phyloP scores from a whole-genome alignment of 345 rosid species.

The Arabis alpina region DNA sequence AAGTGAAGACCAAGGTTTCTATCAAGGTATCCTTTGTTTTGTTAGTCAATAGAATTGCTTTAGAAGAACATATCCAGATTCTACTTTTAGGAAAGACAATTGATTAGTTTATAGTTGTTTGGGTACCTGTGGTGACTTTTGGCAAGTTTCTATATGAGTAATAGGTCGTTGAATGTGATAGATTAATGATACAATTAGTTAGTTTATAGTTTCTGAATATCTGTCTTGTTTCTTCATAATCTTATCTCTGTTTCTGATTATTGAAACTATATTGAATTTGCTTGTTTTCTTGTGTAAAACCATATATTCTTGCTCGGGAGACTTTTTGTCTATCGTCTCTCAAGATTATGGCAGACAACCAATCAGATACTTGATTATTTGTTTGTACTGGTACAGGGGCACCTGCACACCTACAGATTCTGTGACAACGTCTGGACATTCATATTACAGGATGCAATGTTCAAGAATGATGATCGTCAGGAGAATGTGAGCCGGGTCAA shows the following conservation, averaged over 20 bases:
- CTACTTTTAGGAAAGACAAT: background rate
- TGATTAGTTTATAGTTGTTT: background rate
- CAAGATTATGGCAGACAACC: slow-evolving; percentile 6
- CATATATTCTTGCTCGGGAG: background rate
- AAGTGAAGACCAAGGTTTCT: no score
- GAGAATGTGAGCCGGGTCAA: slow-evolving; percentile 82
- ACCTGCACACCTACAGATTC: slow-evolving; percentile 97
- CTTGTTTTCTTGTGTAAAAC: slow-evolving; percentile 10
- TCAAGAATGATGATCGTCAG: slow-evolving; percentile 68
- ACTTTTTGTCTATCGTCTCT: background rate
- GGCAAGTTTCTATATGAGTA: background rate
- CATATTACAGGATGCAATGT: slow-evolving; percentile 72
- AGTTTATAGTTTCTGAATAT: no score
- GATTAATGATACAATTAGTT: no score
- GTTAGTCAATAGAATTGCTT: background rate
- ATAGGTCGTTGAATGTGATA: no score
- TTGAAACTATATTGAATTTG: slow-evolving; percentile 5
- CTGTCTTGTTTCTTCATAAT: background rate
- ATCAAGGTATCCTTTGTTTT: no score
- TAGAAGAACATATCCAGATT: background rate
- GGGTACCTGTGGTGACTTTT: background rate
- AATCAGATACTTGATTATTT: background rate
- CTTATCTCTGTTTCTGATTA: background rate
- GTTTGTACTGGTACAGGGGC: slow-evolving; percentile 62
- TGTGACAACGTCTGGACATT: slow-evolving; percentile 99